phyloP scores from a whole-genome alignment of 805 yeast genomes.

The Kluyveromyces aestuarii region DNA sequence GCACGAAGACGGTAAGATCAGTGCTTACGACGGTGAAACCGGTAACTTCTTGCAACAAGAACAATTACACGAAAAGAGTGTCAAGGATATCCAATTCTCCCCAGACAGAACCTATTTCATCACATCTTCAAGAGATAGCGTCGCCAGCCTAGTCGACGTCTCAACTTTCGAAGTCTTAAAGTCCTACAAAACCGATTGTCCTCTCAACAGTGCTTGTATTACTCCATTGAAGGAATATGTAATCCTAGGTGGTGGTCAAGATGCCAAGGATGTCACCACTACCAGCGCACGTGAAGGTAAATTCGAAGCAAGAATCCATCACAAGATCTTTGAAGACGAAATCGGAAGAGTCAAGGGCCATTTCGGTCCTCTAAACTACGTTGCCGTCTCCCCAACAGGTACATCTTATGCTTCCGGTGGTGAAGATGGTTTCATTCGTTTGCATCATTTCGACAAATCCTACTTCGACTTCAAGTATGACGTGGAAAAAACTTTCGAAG shows the following conservation, averaged over 20 bases:
- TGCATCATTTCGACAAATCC: constrained; percentile 86
- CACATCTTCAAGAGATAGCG: constrained; percentile 87
- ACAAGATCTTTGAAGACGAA: constrained; percentile 90
- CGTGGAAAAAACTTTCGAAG: constrained; percentile 71
- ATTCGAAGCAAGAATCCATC: constrained; percentile 93
- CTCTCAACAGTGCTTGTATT: constrained; percentile 90
- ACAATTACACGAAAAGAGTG: constrained; percentile 63
- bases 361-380: constrained; percentile 94
- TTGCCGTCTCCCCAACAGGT: constrained; percentile 93
- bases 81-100: constrained; percentile 87
- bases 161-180: constrained; percentile 66
- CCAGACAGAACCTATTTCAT: constrained; percentile 83
- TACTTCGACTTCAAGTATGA: constrained; percentile 91
- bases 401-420: constrained; percentile 93
- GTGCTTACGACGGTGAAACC: constrained; percentile 68
- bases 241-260: constrained; percentile 98
- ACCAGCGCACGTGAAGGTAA: constrained; percentile 89
- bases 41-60: constrained; percentile 54
- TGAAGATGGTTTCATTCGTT: constrained; percentile 95
- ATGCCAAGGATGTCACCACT: constrained; percentile 97
- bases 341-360: constrained; percentile 97
- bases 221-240: constrained; percentile 90
- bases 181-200: constrained; percentile 78
- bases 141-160: constrained; percentile 69
- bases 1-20: constrained; percentile 76